Evolutionary conservation across 768 basidiomycete species (phyloP).

Genomic region (Boletus pseudopeckii): DNA sequence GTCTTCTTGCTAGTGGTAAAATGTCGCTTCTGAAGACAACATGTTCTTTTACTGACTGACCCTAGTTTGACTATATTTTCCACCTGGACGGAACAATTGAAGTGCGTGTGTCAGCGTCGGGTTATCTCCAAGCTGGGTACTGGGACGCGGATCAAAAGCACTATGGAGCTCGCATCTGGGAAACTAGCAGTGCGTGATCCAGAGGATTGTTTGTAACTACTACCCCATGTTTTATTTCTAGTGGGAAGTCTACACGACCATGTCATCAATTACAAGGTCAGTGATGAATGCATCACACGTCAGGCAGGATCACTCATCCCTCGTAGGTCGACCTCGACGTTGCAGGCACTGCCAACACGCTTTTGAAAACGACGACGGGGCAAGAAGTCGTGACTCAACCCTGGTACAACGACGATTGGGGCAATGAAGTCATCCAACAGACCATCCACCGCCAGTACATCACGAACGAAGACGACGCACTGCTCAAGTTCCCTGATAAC

Average conservation of each 20-base stretch:
- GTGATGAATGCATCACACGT: background rate
- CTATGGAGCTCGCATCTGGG: conserved; percentile 55
- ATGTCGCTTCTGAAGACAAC: background rate
- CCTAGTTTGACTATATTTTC: conserved; percentile 63
- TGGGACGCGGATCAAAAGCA: conserved; percentile 47
- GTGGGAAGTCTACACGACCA: conserved; percentile 70
- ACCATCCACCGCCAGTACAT: conserved; percentile 47
- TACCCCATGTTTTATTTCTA: conserved; percentile 15
- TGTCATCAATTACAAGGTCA: conserved; percentile 60
- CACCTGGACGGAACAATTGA: conserved; percentile 65
- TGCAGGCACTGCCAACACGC: conserved; percentile 54
- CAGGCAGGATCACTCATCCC: background rate
- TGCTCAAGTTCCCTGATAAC: conserved; percentile 51
- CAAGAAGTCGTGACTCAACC: conserved; percentile 48
- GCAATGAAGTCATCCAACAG: conserved; percentile 50
- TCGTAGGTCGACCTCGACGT: conserved; percentile 60
- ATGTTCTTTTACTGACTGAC: conserved; percentile 2
- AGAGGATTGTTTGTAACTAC: background rate
- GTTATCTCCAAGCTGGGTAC: conserved; percentile 64
- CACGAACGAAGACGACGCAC: conserved; percentile 47
- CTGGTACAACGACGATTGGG: conserved; percentile 62
- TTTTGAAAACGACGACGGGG: conserved; percentile 47
- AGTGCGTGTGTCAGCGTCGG: conserved; percentile 64
- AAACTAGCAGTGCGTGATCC: conserved; percentile 46
- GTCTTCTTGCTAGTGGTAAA: conserved; percentile 30